Base-by-base conservation (phyloP, 352 stramenopile species). In the Phytophthora lateralis region DNA sequence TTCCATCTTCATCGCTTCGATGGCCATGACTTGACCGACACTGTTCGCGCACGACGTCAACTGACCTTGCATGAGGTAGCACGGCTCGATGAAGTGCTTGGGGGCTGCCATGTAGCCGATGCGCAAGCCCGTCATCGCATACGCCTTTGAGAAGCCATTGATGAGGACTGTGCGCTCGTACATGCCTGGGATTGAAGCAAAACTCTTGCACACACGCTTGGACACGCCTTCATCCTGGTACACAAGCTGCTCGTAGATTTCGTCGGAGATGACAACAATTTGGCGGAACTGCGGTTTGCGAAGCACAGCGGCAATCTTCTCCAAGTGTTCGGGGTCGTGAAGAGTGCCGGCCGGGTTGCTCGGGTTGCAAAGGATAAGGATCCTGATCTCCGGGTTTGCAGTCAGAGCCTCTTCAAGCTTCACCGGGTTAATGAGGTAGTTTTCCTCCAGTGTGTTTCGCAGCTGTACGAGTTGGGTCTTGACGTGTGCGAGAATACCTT, bases 81-180 rank as follows among this genome's bases (percentile, higher is more conserved):
- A 89, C 8, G 92, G 83, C 47, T 93, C 83, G 4, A 93, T 89
- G 53, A 98, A 88, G 55, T 80, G 72, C 42, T 67, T 76, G 2
- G 85, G 80, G 0, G 52, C 78, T 12, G 85, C 93, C 59, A 98
- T 66, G 75, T 98, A 98, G 17, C 95, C 96, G 30, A 99, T 76
- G 38, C 96, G 78, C 34, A 98, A 80, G 10, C 97, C 97, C 6
- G 96, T 98, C 97, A 99, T 99, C 24, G 96, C 95, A 65, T 98
- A 93, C 14, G 89, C 90, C 79, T 99, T 99, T 45, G 89, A 98
- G 61, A 99, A 99, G 1, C 97, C 96, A 66, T 99, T 99, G 20
- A 99, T 76, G n/a, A 97, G 80, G 8, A 98, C 71, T 24, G 95
- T 99, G 8, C 95, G 80, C 42, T 91, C 61, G 54, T 87, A 96